These are phyloP conservation scores for Meyerozyma carpophila DNA, from an alignment of 1,139 yeast genomes.

Conservation along the genomic window DNA sequence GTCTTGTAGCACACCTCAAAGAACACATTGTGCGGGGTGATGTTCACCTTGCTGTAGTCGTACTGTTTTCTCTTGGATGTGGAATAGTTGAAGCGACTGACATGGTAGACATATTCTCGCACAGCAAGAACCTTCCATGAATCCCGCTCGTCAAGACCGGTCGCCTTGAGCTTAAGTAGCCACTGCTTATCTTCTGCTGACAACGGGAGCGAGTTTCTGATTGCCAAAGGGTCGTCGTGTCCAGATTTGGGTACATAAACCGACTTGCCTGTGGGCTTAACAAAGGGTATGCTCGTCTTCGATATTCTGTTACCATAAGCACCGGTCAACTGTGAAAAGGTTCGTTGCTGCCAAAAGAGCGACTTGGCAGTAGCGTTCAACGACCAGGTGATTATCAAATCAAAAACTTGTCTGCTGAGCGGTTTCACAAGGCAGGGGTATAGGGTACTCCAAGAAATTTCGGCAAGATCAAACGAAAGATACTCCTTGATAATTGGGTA, in stretches of 20 bases:
- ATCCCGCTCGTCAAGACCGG: conserved; percentile 69
- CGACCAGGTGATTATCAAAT: conserved; percentile 70
- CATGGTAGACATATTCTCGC: conserved; percentile 61
- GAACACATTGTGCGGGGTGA: conserved; percentile 58
- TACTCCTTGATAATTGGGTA: conserved; percentile 79
- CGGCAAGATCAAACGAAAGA: conserved; percentile 69
- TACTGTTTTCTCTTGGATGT: conserved; percentile 8
- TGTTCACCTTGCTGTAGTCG: conserved; percentile 7
- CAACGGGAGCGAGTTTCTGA: conserved; percentile 20
- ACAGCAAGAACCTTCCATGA: conserved; percentile 77
- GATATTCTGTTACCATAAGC: conserved; percentile 5
- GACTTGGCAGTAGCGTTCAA: conserved; percentile 55
- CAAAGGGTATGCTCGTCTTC: conserved; percentile 16
- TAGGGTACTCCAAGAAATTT: conserved; percentile 58
- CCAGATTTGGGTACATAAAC: conserved; percentile 28
- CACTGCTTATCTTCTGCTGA: conserved; percentile 71
- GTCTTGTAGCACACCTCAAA: conserved; percentile 54
- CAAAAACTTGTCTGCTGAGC: conserved; percentile 60
- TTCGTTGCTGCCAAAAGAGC: conserved; percentile 66
- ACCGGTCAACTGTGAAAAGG: conserved; percentile 22
- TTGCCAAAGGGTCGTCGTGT: conserved; percentile 11
- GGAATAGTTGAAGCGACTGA: conserved; percentile 30
- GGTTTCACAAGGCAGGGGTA: conserved; percentile 65
- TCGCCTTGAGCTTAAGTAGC: conserved; percentile 60
- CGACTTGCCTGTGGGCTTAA: conserved; percentile 35